Evolutionary conservation across 352 stramenopile species (phyloP).

Genomic region (Phytophthora palmivora): DNA sequence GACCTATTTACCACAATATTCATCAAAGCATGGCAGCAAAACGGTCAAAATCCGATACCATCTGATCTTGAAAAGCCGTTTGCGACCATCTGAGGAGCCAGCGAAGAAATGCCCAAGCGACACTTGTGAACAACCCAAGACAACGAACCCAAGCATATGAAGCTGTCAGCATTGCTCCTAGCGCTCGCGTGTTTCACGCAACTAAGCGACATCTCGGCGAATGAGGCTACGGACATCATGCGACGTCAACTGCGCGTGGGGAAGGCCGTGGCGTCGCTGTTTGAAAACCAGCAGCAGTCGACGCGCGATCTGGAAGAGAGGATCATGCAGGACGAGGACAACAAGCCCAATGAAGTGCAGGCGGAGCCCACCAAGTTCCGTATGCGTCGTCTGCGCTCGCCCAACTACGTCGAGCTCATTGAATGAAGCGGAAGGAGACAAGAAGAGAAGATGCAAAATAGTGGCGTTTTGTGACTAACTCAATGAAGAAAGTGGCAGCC

Average conservation of each 20-base stretch:
- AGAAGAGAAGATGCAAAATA: conserved; percentile 22
- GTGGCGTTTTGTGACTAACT: conserved; percentile 28
- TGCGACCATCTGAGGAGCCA: conserved; percentile 25
- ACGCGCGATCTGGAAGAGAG: conserved; percentile 28
- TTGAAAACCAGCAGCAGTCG: conserved; percentile 42
- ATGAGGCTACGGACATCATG: conserved; percentile 35
- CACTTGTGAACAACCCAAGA: conserved; percentile 10
- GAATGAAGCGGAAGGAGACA: conserved; percentile 10
- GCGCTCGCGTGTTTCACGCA: conserved; percentile 19
- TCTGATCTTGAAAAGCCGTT: conserved; percentile 28
- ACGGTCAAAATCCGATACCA: conserved; percentile 4
- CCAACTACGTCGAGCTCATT: conserved; percentile 38
- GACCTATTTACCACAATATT: conserved; percentile 37
- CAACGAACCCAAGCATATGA: conserved; percentile 16
- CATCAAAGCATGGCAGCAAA: too few species aligned
- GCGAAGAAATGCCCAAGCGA: conserved; percentile 13
- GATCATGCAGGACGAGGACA: conserved; percentile 37
- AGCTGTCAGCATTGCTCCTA: conserved; percentile 25
- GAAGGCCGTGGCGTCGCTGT: conserved; percentile 38
- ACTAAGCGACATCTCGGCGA: conserved; percentile 24
- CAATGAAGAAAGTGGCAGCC: conserved; percentile 11
- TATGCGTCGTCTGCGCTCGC: conserved; percentile 30
- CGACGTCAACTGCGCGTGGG: conserved; percentile 35
- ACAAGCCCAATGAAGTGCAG: conserved; percentile 34
- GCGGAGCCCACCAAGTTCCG: conserved; percentile 35